Evolutionary conservation across 129 eudicot species (phyloP), one percentile per base, ranked within the genome.

Genomic region (Calendula officinalis): DNA sequence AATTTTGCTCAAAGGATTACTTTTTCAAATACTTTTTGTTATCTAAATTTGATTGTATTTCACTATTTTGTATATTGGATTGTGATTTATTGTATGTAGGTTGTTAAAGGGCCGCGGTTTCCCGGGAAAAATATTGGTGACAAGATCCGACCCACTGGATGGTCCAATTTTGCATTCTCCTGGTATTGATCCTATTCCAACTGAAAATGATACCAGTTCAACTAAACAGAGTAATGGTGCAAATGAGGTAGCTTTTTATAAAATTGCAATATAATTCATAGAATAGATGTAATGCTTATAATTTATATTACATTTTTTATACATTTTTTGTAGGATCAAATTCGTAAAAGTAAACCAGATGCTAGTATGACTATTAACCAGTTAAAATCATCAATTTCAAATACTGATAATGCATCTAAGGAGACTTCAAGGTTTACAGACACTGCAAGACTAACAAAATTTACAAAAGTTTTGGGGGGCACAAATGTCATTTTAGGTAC

Each of bases 41-140:
- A 40, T 22, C 14, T 22, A 30, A 41, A 53, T 8, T 22, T 60
- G 1, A 5, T 17, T 40, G 38, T 22, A 41, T 41, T 41, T 53
- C 38, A 8, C 4, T 3, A 6, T 35, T 56, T 57, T 63, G 16
- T 47, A 2, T 46, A 60, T 38, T 22, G 30, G 2, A 46, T 3
- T 14, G 22, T 48, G 16, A 0, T 49, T 49, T 27, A n/a, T 5
- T 49, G 14, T 7, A 15, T 27, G 3, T 60, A 89, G 94, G 85
- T 64, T 82, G 69, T 81, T 83, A 57, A 89, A 85, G 74, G 94
- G 96, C 47, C 94, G 96, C 71, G 85, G 85, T 58, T 83, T 89
- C 49, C 96, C 96, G 40, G 96, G 96, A 22, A 89, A 85, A 62
- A 77, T 85, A 43, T 71, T 85, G 77, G 73, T 89, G 42, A 82